These are phyloP conservation scores for Aureobasidium namibiae DNA, from an alignment of 2,329 filamentous ascomycete species.

Conservation along the genomic window DNA sequence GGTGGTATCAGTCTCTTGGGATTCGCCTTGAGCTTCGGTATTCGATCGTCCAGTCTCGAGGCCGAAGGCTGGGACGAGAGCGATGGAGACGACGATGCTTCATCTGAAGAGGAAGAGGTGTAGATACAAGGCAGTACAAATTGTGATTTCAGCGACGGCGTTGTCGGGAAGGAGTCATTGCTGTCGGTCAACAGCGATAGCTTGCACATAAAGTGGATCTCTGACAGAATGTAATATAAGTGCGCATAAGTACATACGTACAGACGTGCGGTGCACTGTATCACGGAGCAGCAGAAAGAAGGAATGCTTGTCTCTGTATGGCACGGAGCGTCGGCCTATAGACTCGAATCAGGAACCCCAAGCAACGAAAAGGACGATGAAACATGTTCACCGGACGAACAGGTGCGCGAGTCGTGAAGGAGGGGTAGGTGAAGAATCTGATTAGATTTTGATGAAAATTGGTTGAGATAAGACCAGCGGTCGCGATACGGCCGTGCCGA, in stretches of 20 bases:
- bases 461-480: not conserved
- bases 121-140: not conserved
- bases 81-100: slow-evolving; percentile 32
- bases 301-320: not conserved
- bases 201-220: slow-evolving; percentile 2
- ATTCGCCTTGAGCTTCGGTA: slow-evolving; percentile 70
- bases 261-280: not conserved
- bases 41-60: slow-evolving; percentile 55
- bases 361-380: not conserved
- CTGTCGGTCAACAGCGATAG: not conserved
- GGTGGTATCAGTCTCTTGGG: slow-evolving; percentile 74
- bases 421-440: not conserved
- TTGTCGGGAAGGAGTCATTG: slow-evolving; percentile 8
- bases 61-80: slow-evolving; percentile 46
- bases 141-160: slow-evolving; percentile 13
- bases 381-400: not conserved
- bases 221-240: not conserved
- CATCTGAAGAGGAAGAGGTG: slow-evolving; percentile 39
- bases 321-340: not conserved
- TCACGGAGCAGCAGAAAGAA: not conserved
- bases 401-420: not conserved
- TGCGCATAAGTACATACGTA: no score
- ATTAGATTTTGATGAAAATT: slow-evolving; percentile 3
- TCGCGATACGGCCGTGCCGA: not conserved
- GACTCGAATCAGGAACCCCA: not conserved